phyloP scores from a whole-genome alignment of 306 rosid species.

The Gynostemma pentaphyllum region DNA sequence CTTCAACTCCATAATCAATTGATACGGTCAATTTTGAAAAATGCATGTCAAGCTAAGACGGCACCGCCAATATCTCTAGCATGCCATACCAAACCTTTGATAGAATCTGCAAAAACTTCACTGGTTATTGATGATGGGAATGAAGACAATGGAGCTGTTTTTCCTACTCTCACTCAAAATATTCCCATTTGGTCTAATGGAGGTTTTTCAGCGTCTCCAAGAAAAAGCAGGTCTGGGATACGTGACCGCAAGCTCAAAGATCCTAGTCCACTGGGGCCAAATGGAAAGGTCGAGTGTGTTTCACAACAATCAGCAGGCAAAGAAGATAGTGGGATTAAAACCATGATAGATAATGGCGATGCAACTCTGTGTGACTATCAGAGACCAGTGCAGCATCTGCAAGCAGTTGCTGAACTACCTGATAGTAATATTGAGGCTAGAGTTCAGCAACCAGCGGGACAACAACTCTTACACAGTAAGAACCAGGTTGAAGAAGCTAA shows the following conservation, averaged over 20 bases:
- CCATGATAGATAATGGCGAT: constrained; percentile 56
- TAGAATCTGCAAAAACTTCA: constrained; percentile 37
- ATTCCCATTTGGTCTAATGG: constrained; percentile 77
- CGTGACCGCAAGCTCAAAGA: constrained; percentile 70
- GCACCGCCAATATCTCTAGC: constrained; percentile 46
- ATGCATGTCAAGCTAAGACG: constrained; percentile 72
- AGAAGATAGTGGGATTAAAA: constrained; percentile 46
- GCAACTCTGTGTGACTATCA: constrained; percentile 65
- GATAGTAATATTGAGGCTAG: constrained; percentile 42
- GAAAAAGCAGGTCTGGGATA: constrained; percentile 51
- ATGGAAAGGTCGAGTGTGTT: constrained; percentile 63
- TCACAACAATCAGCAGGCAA: constrained; percentile 35
- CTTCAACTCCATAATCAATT: constrained; percentile 77
- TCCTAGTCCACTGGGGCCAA: constrained; percentile 89
- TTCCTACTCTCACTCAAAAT: constrained; percentile 43
- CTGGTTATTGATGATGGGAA: constrained; percentile 72
- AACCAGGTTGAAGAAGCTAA: constrained; percentile 26
- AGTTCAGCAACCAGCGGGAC: constrained; percentile 35
- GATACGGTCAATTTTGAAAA: constrained; percentile 69
- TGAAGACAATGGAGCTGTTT: constrained; percentile 38
- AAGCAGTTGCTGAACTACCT: constrained; percentile 63
- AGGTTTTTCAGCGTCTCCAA: constrained; percentile 54
- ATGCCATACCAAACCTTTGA: constrained; percentile 35
- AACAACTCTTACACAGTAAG: constrained; percentile 23
- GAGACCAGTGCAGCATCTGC: constrained; percentile 65